These are phyloP conservation scores for Phytopythium vexans DNA, from an alignment of 352 stramenopile genomes.

Conservation along the genomic window DNA sequence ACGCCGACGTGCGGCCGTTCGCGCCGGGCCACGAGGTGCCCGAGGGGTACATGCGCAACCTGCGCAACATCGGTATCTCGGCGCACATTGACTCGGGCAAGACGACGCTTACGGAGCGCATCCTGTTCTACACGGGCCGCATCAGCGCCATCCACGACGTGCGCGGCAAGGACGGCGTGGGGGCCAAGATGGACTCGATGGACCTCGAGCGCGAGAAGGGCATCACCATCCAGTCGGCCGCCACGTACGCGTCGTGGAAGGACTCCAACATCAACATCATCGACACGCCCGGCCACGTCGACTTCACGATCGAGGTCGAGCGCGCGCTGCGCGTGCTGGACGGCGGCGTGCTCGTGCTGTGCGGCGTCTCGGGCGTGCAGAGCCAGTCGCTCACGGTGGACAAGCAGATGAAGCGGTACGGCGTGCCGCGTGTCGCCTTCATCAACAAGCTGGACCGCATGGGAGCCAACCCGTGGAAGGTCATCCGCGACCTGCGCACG, in stretches of 20 bases:
- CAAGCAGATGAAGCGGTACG: conserved; percentile 99
- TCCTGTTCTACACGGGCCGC: conserved; percentile 98
- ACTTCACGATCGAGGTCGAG: conserved; percentile 99
- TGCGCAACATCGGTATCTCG: conserved; percentile 95
- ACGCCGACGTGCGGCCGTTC: conserved; percentile 36
- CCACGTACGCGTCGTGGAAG: conserved; percentile 96
- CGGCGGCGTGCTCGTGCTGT: conserved; percentile 95
- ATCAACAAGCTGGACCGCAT: conserved; percentile 99
- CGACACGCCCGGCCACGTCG: conserved; percentile 99
- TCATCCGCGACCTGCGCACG: conserved; percentile 92
- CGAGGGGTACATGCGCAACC: conserved; percentile 76
- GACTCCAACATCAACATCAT: conserved; percentile 99
- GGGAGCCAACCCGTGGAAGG: conserved; percentile 95
- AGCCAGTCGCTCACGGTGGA: conserved; percentile 98
- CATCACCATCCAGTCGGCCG: conserved; percentile 99
- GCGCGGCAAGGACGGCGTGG: conserved; percentile 96
- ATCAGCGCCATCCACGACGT: conserved; percentile 98
- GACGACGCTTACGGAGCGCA: conserved; percentile 99
- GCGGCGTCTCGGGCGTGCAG: conserved; percentile 93
- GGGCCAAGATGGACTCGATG: conserved; percentile 99
- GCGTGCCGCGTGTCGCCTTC: conserved; percentile 97
- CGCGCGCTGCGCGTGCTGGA: conserved; percentile 97
- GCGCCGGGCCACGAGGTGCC: conserved; percentile 37
- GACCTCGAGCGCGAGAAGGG: conserved; percentile 99
- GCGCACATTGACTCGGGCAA: conserved; percentile 99